Percentiles rank a stretch among this genome's conserved stretches.
These are phyloP conservation scores for Venturia pyrina DNA, from an alignment of 2,329 filamentous ascomycete species.

Conservation along the genomic window DNA sequence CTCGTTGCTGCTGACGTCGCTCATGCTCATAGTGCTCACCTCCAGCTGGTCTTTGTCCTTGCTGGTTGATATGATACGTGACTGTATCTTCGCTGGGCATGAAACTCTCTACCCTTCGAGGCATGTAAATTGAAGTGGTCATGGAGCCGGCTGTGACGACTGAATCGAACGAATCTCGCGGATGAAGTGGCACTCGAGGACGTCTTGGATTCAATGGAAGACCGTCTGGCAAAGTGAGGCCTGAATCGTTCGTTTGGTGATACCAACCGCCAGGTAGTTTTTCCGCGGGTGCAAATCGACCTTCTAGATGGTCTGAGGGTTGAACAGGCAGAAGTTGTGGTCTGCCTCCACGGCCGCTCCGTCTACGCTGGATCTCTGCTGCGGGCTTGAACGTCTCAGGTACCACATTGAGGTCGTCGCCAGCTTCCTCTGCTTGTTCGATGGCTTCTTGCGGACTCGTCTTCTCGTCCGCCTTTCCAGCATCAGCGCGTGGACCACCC, in stretches of 20 bases:
- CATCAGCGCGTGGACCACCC: conserved; percentile 88
- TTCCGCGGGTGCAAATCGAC: conserved; percentile 65
- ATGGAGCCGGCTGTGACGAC: conserved; percentile 47
- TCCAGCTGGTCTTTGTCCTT: conserved; percentile 33
- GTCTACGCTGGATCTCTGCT: conserved; percentile 34
- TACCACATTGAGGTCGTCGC: conserved; percentile 83
- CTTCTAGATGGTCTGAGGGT: conserved; percentile 65
- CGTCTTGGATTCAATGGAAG: conserved; percentile 35
- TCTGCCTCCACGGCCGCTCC: conserved; percentile 1
- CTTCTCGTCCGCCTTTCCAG: conserved; percentile 63
- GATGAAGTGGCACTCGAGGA: conserved; percentile 40
- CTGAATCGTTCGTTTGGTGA: conserved; percentile 54
- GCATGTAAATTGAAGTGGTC: conserved; percentile 53
- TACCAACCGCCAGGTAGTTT: conserved; percentile 60
- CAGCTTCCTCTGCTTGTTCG: conserved; percentile 64
- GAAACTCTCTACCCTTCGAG: conserved; percentile 61
- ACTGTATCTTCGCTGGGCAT: conserved; percentile 69
- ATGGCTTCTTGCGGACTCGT: conserved; percentile 77
- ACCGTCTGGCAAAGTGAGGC: conserved; percentile 44
- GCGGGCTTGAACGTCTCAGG: conserved; percentile 67
- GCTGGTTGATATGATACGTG: conserved; percentile 62
- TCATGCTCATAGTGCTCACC: conserved; percentile 17
- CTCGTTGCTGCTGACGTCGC: background rate
- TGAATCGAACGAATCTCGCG: conserved; percentile 58
- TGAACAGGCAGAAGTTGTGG: conserved; percentile 46